These are phyloP conservation scores for Artemisia tridentata DNA, from an alignment of 129 eudicot species.

Conservation along the genomic window DNA sequence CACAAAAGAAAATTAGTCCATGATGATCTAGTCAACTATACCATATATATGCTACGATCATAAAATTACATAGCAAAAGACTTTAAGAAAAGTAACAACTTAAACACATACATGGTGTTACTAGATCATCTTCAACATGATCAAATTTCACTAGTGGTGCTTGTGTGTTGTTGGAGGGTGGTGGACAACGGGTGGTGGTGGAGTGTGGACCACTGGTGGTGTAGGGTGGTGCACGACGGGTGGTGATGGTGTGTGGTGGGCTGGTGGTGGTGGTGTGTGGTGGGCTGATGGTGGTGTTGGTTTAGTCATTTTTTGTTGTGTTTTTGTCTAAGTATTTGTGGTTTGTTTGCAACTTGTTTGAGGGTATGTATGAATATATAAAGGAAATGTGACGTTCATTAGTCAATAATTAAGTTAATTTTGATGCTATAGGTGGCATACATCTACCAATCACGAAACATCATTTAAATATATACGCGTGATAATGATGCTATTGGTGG, in stretches of 20 bases:
- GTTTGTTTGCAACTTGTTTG: not conserved
- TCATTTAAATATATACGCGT: no score
- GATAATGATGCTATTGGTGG: no score
- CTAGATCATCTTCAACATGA: not conserved
- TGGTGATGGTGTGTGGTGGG: conserved; percentile 26
- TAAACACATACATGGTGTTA: conserved; percentile 13
- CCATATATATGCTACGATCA: conserved; percentile 7
- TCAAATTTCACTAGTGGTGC: conserved; percentile 7
- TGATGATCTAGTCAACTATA: not conserved
- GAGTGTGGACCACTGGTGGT: conserved; percentile 21
- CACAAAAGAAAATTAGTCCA: conserved; percentile 1
- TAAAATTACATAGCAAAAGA: conserved; percentile 1
- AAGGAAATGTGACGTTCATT: not conserved
- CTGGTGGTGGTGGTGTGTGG: conserved; percentile 24
- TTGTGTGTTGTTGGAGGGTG: conserved; percentile 23
- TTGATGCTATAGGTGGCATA: no score
- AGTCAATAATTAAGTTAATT: no score
- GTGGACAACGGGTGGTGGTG: conserved; percentile 30
- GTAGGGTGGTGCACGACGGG: conserved; percentile 24
- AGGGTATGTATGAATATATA: no score
- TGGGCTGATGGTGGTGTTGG: conserved; percentile 30
- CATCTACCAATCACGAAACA: no score
- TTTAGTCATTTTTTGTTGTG: conserved; percentile 22
- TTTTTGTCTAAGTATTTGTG: not conserved
- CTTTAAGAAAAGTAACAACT: not conserved